phyloP scores from a whole-genome alignment of 352 stramenopile genomes.

The Vaucheria bursata region DNA sequence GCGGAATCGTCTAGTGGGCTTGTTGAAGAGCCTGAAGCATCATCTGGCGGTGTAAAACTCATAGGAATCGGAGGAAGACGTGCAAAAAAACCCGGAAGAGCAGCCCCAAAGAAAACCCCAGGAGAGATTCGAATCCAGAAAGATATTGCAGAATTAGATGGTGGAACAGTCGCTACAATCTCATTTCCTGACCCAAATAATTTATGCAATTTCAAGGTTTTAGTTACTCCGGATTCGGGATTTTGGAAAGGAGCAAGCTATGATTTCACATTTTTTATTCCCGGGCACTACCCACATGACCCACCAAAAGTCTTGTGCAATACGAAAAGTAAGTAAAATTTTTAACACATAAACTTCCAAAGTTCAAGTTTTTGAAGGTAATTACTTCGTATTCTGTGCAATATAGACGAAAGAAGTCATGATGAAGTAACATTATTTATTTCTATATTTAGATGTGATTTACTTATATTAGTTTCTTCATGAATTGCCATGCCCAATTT shows the following conservation, averaged over 20 bases:
- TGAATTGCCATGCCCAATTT: too few species aligned
- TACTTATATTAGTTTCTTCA: too few species aligned
- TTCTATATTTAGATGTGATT: too few species aligned
- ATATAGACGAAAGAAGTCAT: too few species aligned
- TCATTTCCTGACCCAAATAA: conserved; percentile 93
- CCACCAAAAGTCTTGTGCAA: conserved; percentile 92
- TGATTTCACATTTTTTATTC: conserved; percentile 94
- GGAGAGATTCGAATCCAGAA: conserved; percentile 48
- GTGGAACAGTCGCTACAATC: conserved; percentile 85
- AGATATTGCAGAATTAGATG: conserved; percentile 93
- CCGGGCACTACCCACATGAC: conserved; percentile 88
- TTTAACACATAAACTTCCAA: too few species aligned
- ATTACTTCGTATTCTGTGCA: too few species aligned
- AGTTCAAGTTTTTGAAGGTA: too few species aligned
- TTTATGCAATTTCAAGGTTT: conserved; percentile 74
- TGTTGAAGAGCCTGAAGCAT: conserved; percentile 12
- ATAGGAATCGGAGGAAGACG: conserved; percentile 43
- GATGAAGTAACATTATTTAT: too few species aligned
- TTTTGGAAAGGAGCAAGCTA: conserved; percentile 94
- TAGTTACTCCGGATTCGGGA: conserved; percentile 58
- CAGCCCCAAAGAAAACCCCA: conserved; percentile 38
- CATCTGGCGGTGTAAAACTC: conserved; percentile 29
- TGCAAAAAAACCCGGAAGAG: conserved; percentile 29
- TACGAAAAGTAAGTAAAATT: conserved; percentile 75
- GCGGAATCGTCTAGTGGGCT: neutral